These are phyloP conservation scores for Hymenoscyphus salicellus DNA, from an alignment of 2,329 filamentous ascomycete genomes.

Conservation along the genomic window DNA sequence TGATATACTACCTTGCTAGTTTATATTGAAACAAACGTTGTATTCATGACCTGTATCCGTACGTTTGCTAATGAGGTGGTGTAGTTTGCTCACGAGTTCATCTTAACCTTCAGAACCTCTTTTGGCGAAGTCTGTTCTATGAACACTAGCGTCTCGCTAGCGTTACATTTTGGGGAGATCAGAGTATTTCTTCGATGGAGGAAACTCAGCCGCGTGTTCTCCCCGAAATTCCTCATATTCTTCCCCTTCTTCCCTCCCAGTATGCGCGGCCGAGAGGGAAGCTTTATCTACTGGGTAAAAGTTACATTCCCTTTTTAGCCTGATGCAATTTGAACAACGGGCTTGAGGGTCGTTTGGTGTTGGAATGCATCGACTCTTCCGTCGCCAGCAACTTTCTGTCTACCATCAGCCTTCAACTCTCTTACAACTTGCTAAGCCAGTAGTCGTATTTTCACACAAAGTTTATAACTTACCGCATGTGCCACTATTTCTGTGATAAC, in stretches of 20 bases:
- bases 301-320: conserved; percentile 89
- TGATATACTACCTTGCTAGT: neutral
- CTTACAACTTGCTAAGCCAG: conserved; percentile 17
- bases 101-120: conserved; percentile 82
- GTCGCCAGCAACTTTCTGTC: conserved; percentile 81
- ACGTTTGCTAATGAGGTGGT: neutral
- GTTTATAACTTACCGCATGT: conserved; percentile 77
- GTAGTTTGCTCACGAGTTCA: conserved; percentile 89
- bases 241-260: too few relatives aligned
- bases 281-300: conserved; percentile 92
- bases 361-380: conserved; percentile 89
- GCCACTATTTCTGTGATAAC: conserved; percentile 91
- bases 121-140: conserved; percentile 93
- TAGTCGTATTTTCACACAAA: neutral
- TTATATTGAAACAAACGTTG: neutral
- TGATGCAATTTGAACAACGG: conserved; percentile 88
- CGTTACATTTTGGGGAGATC: too few relatives aligned
- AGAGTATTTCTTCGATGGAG: too few relatives aligned
- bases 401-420: conserved; percentile 19
- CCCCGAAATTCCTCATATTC: too few relatives aligned
- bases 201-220: too few relatives aligned
- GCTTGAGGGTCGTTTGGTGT: conserved; percentile 69
- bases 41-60: neutral
- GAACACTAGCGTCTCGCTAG: too few relatives aligned
- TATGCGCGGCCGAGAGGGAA: too few relatives aligned